A percentile compares a stretch with the other conserved stretches of the same genome.
These are phyloP conservation scores for Diaporthe eres DNA, from an alignment of 2,329 filamentous ascomycete species.

Conservation along the genomic window DNA sequence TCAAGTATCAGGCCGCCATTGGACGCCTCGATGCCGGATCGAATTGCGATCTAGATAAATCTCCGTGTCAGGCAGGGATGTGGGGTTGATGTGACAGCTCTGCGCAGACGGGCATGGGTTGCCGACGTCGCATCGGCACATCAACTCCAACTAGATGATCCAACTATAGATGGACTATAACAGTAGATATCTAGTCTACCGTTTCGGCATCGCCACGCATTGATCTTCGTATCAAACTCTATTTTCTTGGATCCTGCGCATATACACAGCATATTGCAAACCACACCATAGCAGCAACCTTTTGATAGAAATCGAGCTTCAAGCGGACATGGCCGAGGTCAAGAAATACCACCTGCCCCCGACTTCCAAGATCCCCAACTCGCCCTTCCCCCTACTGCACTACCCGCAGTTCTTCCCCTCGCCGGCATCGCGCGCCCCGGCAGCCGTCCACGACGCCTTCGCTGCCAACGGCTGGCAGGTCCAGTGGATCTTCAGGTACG, in stretches of 20 bases:
- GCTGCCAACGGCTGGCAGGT: conserved; percentile 64
- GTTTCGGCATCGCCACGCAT: not conserved
- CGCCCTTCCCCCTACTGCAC: conserved; percentile 65
- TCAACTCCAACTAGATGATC: not conserved
- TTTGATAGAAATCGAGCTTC: not conserved
- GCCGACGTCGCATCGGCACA: conserved; percentile 22
- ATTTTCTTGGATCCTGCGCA: not conserved
- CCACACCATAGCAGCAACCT: not conserved
- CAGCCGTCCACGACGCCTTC: conserved; percentile 58
- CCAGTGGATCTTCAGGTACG: conserved; percentile 71
- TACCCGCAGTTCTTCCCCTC: conserved; percentile 59
- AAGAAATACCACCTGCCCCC: conserved; percentile 57
- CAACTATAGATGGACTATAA: not conserved
- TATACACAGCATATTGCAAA: not conserved
- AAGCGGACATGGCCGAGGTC: conserved; percentile 49
- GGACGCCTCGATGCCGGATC: conserved; percentile 7
- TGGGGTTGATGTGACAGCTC: conserved; percentile 24
- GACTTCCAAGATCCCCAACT: conserved; percentile 64
- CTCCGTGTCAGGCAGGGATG: conserved; percentile 21
- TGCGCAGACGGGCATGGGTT: not conserved
- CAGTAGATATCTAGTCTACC: not conserved
- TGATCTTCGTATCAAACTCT: conserved; percentile 11
- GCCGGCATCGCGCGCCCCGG: conserved; percentile 42
- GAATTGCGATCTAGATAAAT: conserved; percentile 11
- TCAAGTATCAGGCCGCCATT: not conserved